A percentile compares a stretch with the other conserved stretches of the same genome.
phyloP scores from a whole-genome alignment of 169 alveolate genomes.

The Eimeria falciformis region DNA sequence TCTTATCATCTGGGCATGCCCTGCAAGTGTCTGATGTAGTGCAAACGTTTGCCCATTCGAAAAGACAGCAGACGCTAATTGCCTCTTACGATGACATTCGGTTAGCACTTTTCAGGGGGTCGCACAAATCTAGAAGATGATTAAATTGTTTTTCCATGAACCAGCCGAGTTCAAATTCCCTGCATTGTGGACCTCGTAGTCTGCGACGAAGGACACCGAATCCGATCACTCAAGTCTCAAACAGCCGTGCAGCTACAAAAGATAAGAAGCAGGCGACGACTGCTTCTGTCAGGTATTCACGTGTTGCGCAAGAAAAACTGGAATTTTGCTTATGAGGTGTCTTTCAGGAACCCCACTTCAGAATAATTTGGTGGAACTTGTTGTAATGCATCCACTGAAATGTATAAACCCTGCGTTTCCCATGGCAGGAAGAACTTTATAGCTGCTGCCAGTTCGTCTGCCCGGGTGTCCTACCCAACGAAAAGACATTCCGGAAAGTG shows the following conservation, averaged over 20 bases:
- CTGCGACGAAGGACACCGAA: slow-evolving; percentile 74
- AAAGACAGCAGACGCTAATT: slow-evolving; percentile 4
- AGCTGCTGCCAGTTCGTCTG: slow-evolving; percentile 68
- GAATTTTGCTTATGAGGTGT: not conserved
- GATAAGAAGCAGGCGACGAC: not conserved
- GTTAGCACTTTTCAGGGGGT: not conserved
- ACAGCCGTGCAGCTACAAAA: slow-evolving; percentile 35
- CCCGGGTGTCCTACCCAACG: slow-evolving; percentile 47
- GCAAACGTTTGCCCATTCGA: slow-evolving; percentile 21
- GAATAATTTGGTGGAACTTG: slow-evolving; percentile 24
- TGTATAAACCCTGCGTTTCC: not conserved
- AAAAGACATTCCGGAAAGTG: slow-evolving; percentile 8
- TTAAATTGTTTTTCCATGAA: too few species aligned
- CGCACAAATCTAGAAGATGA: too few species aligned
- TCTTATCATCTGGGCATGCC: slow-evolving; percentile 35
- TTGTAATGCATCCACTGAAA: not conserved
- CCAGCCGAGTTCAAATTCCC: slow-evolving; percentile 15
- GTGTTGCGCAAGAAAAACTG: not conserved
- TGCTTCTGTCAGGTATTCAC: slow-evolving; percentile 49
- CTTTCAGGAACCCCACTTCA: slow-evolving; percentile 71
- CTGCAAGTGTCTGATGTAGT: not conserved
- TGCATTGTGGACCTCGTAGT: slow-evolving; percentile 36
- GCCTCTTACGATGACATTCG: slow-evolving; percentile 69
- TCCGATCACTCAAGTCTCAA: slow-evolving; percentile 46
- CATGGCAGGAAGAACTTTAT: slow-evolving; percentile 54